Evolutionary conservation across 306 rosid species (phyloP), one percentile per base, ranked within the genome.

Genomic region (Pterocarpus macrocarpus): DNA sequence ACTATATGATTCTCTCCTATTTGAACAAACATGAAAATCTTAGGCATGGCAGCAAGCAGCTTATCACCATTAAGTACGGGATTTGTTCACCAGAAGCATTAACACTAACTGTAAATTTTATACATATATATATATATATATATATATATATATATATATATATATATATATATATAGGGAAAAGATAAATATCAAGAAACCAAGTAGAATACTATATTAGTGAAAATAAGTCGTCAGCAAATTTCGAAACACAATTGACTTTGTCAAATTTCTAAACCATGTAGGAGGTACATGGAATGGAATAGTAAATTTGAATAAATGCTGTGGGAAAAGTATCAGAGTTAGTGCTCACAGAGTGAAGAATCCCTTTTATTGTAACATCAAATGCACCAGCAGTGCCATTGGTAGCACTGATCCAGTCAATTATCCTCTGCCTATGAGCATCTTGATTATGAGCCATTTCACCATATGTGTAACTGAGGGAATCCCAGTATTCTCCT

Each of bases 401-500:
- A 87, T 70, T 61, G 15, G 97, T 77, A 68, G 93, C 98, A 77
- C 69, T 86, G 74, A 94, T 94, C 98, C 98, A 94, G 82, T 94
- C 98, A 78, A 94, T 5, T 36, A 92, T 92, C 84, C 98, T 92
- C 85, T 92, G 97, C 86, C 98, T 85, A 84, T 94, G 98, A 62
- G 89, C 93, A 91, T 94, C 98, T 88, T 94, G 98, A 86, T 92
- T 86, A 86, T 85, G 87, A 82, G 90, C 94, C 97, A 88, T 89
- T 69, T 80, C 91, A 45, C 91, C 88, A 57, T 85, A 66, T 5
- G 92, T 81, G 79, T 94, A 94, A 83, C 90, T 87, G 69, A 94
- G 94, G 61, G 98, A 94, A 88, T 94, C 98, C 98, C 98, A 94
- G 66, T 53, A 92, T 81, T 94, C 98, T 13, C 98, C 98, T 6